Base-by-base conservation (phyloP, 768 basidiomycete species). In the Mycena olivaceomarginata region DNA sequence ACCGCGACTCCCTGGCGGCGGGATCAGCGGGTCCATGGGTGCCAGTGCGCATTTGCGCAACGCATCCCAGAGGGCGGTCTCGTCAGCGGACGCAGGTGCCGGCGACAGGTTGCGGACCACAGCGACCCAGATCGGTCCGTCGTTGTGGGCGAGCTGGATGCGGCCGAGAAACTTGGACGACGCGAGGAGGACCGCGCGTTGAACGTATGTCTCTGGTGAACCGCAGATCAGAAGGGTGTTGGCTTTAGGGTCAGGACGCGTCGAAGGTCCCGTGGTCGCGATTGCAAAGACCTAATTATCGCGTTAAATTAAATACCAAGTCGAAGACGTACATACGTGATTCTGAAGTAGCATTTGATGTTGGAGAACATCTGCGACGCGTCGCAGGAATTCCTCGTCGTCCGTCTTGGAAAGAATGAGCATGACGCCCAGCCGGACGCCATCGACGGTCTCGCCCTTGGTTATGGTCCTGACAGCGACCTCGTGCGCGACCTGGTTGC, bases 141-240 rank as follows among this genome's bases (percentile, higher is more conserved):
- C 85, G 45, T 85, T 87, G 6, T 81, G 80, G 16, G 88, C 85
- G 41, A 85, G 79, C 45, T 86, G 82, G 40, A 95, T 84, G 15
- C 94, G 89, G 4, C 92, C 92, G n/a, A 94, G 85, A 81, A 96
- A 94, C 82, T 95, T 95, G 46, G 94, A 90, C 68, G 87, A 88
- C 16, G 90, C 88, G 67, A 96, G 91, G 10, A 94, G 88, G 31
- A 91, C 88, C 0, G 94, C 94, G 25, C 94, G 91, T 67, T 93
- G 90, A 22, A 95, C 89, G 66, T 91, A 89, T 11, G 90, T 88
- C 13, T 86, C 84, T 1, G 90, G 88, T 9, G 93, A 91, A 10
- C 91, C 91, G 65, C 89, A 90, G 70, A 96, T 87, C 70, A 95
- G 86, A 15, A 96, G 86, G 4, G 89, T 86, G 76, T 90, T 90